These are phyloP conservation scores for Boletus sensibilis DNA, from an alignment of 768 basidiomycete genomes.

Conservation along the genomic window DNA sequence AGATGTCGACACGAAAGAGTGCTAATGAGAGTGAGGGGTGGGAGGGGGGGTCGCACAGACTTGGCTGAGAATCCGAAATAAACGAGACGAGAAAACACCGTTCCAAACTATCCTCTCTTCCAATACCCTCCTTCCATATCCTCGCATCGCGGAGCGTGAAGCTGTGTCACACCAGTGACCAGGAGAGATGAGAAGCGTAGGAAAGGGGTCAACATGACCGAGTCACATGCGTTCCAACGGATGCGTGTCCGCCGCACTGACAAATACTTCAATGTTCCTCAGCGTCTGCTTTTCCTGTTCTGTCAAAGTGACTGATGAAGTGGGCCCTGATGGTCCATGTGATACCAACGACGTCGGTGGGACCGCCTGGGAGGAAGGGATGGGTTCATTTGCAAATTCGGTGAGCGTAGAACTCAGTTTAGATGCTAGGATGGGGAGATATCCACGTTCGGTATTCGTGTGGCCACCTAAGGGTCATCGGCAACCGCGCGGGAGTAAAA, in stretches of 20 bases:
- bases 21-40: neutral
- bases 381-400: conserved; percentile 28
- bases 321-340: conserved; percentile 22
- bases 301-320: conserved; percentile 22
- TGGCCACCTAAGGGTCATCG: conserved; percentile 64
- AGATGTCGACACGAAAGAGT: neutral
- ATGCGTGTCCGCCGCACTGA: conserved; percentile 73
- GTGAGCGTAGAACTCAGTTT: conserved; percentile 57
- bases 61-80: conserved; percentile 1
- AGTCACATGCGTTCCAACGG: conserved; percentile 66
- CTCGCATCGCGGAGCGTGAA: neutral
- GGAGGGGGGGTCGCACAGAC: neutral
- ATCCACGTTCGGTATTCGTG: conserved; percentile 93
- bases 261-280: conserved; percentile 52
- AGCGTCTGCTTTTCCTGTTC: conserved; percentile 32
- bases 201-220: neutral
- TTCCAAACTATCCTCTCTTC: neutral
- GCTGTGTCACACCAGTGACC: neutral
- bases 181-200: neutral
- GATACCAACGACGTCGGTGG: conserved; percentile 28
- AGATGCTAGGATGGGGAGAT: conserved; percentile 70
- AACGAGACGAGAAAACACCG: neutral
- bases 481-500: conserved; percentile 15
- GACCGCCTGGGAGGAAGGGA: neutral
- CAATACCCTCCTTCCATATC: conserved; percentile 1